Percentiles rank a stretch among this genome's conserved stretches.
Conservation (phyloP, 106 monocot species). For the Allium fistulosum region DNA sequence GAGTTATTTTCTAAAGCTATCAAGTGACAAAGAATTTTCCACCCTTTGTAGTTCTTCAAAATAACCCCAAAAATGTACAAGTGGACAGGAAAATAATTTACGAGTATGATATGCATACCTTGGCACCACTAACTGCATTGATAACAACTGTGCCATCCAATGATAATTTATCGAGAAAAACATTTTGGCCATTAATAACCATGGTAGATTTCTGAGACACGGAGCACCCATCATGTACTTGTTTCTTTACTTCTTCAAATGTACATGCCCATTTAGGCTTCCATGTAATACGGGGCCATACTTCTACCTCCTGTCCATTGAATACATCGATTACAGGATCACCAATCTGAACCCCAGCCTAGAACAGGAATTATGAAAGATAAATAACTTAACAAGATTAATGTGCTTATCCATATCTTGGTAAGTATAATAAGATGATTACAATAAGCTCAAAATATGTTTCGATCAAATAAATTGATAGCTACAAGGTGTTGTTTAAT, state of each 20-base stretch:
- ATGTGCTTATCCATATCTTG: not conserved
- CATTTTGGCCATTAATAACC: slow-evolving; percentile 50
- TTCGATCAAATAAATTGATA: not conserved
- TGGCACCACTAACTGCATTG: slow-evolving; percentile 45
- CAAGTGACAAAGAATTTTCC: no score
- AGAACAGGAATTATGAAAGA: slow-evolving; percentile 3
- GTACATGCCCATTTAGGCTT: slow-evolving; percentile 68
- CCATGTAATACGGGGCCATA: slow-evolving; percentile 89
- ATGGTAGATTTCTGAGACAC: slow-evolving; percentile 72
- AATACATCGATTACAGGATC: slow-evolving; percentile 57
- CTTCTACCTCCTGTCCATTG: slow-evolving; percentile 93
- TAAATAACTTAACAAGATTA: no score
- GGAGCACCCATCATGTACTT: slow-evolving; percentile 44
- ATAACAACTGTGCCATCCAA: slow-evolving; percentile 74
- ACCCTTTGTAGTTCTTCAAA: no score
- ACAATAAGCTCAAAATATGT: no score
- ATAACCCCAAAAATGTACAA: no score
- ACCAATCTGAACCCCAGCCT: slow-evolving; percentile 73
- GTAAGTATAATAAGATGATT: not conserved
- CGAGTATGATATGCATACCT: slow-evolving; percentile 44
- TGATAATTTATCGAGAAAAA: slow-evolving; percentile 43
- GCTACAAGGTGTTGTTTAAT: not conserved
- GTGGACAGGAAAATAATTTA: not conserved
- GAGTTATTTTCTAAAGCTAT: not conserved
- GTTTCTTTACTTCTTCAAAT: slow-evolving; percentile 62